A percentile compares a stretch with the other conserved stretches of the same genome.
Conservation (phyloP, 768 basidiomycete genomes). For the Leccinum truebloodii region DNA sequence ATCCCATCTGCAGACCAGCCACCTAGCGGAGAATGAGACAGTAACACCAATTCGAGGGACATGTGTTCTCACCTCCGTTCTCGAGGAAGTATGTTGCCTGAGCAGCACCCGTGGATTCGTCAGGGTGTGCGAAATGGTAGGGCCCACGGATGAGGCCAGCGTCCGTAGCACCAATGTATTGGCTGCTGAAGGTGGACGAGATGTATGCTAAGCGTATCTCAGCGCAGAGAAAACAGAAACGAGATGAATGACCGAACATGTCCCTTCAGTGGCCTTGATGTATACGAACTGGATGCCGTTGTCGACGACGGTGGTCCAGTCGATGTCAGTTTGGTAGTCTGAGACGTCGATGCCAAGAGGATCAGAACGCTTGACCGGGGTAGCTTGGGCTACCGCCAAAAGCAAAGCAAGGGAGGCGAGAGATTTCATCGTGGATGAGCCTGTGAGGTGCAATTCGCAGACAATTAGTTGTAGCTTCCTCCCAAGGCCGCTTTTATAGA, state of each 20-base stretch:
- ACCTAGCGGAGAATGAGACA: conserved; percentile 30
- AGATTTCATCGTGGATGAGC: conserved; percentile 20
- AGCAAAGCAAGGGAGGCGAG: conserved; percentile 18
- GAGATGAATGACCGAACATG: conserved; percentile 35
- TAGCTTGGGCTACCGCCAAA: conserved; percentile 17
- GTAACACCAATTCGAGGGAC: not conserved
- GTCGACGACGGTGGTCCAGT: conserved; percentile 52
- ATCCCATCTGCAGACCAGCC: conserved; percentile 57
- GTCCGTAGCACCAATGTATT: conserved; percentile 58
- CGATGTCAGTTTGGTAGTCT: conserved; percentile 44
- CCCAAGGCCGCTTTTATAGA: conserved; percentile 14
- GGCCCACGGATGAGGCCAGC: conserved; percentile 57
- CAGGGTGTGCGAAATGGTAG: conserved; percentile 64
- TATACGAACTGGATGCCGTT: conserved; percentile 57
- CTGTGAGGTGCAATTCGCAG: not conserved
- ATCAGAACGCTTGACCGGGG: conserved; percentile 32
- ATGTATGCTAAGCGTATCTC: conserved; percentile 20
- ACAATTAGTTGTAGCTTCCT: not conserved
- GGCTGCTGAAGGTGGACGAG: conserved; percentile 38
- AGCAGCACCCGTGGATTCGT: conserved; percentile 50
- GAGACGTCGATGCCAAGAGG: conserved; percentile 61
- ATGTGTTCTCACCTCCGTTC: conserved; percentile 45
- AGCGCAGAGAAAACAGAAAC: not conserved
- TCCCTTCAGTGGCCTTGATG: conserved; percentile 71
- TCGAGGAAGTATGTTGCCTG: conserved; percentile 63